Evolutionary conservation across 2,329 filamentous ascomycete species (phyloP).

Genomic region (Neurospora sp.): DNA sequence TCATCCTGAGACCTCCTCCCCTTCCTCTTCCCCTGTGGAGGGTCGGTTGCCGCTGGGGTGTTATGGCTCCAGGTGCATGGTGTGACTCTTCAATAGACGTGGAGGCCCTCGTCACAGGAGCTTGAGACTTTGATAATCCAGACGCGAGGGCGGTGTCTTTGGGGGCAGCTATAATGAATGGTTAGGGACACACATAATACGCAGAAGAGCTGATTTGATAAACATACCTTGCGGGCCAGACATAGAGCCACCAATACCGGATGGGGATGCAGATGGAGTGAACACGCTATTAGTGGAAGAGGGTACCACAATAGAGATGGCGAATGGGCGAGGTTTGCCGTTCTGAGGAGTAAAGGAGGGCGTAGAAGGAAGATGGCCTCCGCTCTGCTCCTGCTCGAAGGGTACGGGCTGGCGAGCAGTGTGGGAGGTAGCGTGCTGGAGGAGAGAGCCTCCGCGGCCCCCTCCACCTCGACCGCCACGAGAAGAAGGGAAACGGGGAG

Average conservation of each 20-base stretch:
- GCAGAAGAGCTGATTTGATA: not conserved
- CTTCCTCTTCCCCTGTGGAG: not conserved
- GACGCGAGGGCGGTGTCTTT: not conserved
- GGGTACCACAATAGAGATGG: not conserved
- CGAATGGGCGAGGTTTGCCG: not conserved
- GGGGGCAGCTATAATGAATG: not conserved
- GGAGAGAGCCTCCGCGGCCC: not conserved
- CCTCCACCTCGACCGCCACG: not conserved
- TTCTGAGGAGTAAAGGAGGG: not conserved
- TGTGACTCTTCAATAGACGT: not conserved
- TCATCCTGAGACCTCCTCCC: not conserved
- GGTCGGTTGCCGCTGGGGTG: not conserved
- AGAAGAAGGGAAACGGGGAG: not conserved
- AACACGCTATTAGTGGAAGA: not conserved
- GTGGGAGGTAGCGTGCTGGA: not conserved
- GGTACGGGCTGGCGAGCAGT: not conserved
- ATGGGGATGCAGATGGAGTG: not conserved
- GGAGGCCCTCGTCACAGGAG: not conserved
- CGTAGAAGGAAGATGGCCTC: not conserved
- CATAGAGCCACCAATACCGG: not conserved
- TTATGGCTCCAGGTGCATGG: not conserved
- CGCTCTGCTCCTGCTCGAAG: not conserved
- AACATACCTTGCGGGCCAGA: not conserved
- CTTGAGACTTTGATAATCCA: not conserved
- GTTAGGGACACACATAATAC: not conserved